These are phyloP conservation scores for Passalora sequoiae DNA, from an alignment of 2,329 filamentous ascomycete genomes.

Conservation along the genomic window DNA sequence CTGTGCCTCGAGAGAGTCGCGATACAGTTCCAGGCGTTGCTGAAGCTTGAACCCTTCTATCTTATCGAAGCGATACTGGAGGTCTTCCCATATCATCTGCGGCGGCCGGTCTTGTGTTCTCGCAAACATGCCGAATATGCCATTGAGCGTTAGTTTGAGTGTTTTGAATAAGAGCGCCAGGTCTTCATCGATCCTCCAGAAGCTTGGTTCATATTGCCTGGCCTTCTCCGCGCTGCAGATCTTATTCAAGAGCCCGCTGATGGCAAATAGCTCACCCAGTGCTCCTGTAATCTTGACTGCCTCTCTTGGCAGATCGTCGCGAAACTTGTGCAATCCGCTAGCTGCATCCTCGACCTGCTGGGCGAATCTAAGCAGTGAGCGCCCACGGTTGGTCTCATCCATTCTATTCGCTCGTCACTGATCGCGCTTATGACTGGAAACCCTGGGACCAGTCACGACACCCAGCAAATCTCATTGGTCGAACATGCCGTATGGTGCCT, in stretches of 20 bases:
- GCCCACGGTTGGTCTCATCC: constrained; percentile 11
- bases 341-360: constrained; percentile 18
- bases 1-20: constrained; percentile 43
- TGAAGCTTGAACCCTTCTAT: constrained; percentile 45
- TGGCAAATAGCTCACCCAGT: constrained; percentile 51
- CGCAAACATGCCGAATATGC: constrained; percentile 45
- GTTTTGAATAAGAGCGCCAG: constrained; percentile 47
- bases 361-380: constrained; percentile 13
- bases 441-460: constrained; percentile 1
- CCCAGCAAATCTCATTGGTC: constrained; percentile 3
- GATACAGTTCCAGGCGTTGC: constrained; percentile 48
- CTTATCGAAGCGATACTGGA: constrained; percentile 43
- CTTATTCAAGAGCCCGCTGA: constrained; percentile 47
- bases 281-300: constrained; percentile 50
- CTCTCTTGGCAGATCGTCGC: constrained; percentile 47
- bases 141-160: constrained; percentile 48
- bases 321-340: constrained; percentile 45
- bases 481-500: constrained; percentile 4
- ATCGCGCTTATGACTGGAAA: constrained; percentile 10
- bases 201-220: constrained; percentile 36
- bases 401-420: constrained; percentile 15
- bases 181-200: constrained; percentile 43
- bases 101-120: constrained; percentile 39
- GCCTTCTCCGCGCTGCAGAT: constrained; percentile 43
- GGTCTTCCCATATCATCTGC: constrained; percentile 48